A percentile compares a stretch with the other conserved stretches of the same genome.
phyloP scores from a whole-genome alignment of 2,329 filamentous ascomycete genomes.

The Verticillium klebahnii region DNA sequence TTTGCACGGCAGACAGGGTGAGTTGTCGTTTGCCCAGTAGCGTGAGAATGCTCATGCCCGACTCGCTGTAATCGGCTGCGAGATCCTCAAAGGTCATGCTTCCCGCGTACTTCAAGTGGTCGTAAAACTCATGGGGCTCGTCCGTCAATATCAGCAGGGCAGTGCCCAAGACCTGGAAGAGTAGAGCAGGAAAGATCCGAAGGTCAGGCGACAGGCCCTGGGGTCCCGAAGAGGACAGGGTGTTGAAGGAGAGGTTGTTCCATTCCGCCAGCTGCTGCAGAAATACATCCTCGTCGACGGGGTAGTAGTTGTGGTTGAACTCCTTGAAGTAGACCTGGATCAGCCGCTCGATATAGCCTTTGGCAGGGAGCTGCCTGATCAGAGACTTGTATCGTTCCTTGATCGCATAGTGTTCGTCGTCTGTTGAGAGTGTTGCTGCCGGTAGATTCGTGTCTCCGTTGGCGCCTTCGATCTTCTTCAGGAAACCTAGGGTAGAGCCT shows the following conservation, averaged over 20 bases:
- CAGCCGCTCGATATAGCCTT: constrained; percentile 49
- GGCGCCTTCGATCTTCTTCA: constrained; percentile 48
- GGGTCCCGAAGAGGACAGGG: constrained; percentile 44
- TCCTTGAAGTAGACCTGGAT: constrained; percentile 50
- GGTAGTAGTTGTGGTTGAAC: constrained; percentile 51
- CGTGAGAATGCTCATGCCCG: constrained; percentile 46
- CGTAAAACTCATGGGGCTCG: constrained; percentile 42
- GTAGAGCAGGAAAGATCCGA: constrained; percentile 52
- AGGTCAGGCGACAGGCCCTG: constrained; percentile 45
- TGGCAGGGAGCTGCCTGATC: constrained; percentile 52
- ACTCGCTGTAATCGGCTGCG: constrained; percentile 56
- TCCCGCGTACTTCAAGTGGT: constrained; percentile 52
- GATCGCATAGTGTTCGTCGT: constrained; percentile 33
- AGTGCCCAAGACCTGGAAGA: constrained; percentile 55
- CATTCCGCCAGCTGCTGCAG: constrained; percentile 47
- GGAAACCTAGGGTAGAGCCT: constrained; percentile 49
- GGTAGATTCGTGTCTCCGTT: constrained; percentile 27
- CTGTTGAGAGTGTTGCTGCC: constrained; percentile 12
- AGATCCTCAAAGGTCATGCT: constrained; percentile 58
- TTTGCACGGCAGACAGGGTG: constrained; percentile 51
- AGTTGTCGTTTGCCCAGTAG: constrained; percentile 54
- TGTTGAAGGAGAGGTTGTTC: constrained; percentile 47
- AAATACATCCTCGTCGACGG: constrained; percentile 50
- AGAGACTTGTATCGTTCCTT: constrained; percentile 55
- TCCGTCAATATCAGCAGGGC: constrained; percentile 48